Percentiles rank a stretch among this genome's conserved stretches.
Evolutionary conservation across 495 filamentous ascomycete genomes (phyloP).

Genomic region (Penicillium verhagenii): DNA sequence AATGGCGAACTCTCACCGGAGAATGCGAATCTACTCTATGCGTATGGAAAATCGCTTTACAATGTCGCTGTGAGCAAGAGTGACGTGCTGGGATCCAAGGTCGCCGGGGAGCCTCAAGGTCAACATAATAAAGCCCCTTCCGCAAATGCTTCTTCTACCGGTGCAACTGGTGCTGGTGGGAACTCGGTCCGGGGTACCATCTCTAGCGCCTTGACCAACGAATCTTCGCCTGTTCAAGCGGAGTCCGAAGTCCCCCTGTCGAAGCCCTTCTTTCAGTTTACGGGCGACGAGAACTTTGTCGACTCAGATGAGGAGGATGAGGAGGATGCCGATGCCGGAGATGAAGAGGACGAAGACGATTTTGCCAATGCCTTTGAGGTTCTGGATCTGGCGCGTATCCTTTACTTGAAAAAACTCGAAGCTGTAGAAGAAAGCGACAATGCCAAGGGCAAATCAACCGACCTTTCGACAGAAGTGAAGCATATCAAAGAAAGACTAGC

Average conservation of each 20-base stretch:
- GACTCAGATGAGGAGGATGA: slow-evolving; percentile 56
- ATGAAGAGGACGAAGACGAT: slow-evolving; percentile 84
- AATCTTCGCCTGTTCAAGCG: slow-evolving; percentile 39
- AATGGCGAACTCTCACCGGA: slow-evolving; percentile 87
- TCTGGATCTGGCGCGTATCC: slow-evolving; percentile 83
- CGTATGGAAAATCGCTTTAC: slow-evolving; percentile 90
- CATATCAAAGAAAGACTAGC: slow-evolving; percentile 79
- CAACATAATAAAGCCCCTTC: slow-evolving; percentile 32
- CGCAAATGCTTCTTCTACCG: slow-evolving; percentile 14
- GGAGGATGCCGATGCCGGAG: slow-evolving; percentile 41
- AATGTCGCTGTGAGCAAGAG: slow-evolving; percentile 91
- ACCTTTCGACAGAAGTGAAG: slow-evolving; percentile 48
- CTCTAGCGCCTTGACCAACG: slow-evolving; percentile 18
- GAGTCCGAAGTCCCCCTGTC: slow-evolving; percentile 38
- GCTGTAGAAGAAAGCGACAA: slow-evolving; percentile 45
- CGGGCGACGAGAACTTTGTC: slow-evolving; percentile 90
- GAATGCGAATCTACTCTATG: slow-evolving; percentile 90
- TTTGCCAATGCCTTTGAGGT: slow-evolving; percentile 88
- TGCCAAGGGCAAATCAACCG: slow-evolving; percentile 51
- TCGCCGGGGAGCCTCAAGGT: slow-evolving; percentile 56
- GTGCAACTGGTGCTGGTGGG: slow-evolving; percentile 14
- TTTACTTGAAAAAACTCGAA: slow-evolving; percentile 62
- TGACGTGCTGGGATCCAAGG: slow-evolving; percentile 85
- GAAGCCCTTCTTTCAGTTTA: slow-evolving; percentile 86
- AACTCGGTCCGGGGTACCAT: slow-evolving; percentile 32